Evolutionary conservation across 768 basidiomycete species (phyloP), one percentile per base, ranked within the genome.

Genomic region (Auricularia sp.): DNA sequence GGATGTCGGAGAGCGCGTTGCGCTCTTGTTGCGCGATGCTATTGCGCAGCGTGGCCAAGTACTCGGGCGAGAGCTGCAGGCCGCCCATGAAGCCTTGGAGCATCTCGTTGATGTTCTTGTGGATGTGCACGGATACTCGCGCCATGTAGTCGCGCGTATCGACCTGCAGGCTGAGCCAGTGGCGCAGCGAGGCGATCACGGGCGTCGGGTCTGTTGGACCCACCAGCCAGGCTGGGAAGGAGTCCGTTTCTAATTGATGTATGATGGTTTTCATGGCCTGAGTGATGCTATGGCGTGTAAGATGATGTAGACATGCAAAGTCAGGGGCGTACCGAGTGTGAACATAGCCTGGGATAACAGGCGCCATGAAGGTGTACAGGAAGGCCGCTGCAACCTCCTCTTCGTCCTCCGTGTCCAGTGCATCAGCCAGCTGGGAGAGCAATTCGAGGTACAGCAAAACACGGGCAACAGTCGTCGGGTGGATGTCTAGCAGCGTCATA

Each of bases 401-500:
- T 4, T 66, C 64, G 6, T 54, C 63, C 13, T 47, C 42, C 1
- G 63, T 56, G 10, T 67, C 67, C 8, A n/a, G 56, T 10, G 63
- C 35, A 13, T 67, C 24, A 59, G 67, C 64, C 14, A 72, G 64
- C 24, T 68, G 64, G 54, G 73, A 68, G 45, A 75, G 39, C 33
- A 74, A 66, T 63, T 67, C 63, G 21, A 71, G 66, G 24, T 72
- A 39, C 35, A 69, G 59, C 29, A 74, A 67, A 34, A 71, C 70
- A 8, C 71, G 68, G 3, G 71, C 73, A 1, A 74, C 63, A 3
- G 69, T 68, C 5, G 69, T 70, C 11, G 70, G 70, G 59, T 74
- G 72, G 4, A 71, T 69, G 58, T 73, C 73, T 16, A 71, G 62
- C 18, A 75, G 58, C 13, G 72, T 73, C 54, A 73, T 47, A 54